Conservation (phyloP, 2,329 filamentous ascomycete genomes). For the Amauroascus verrucosus region DNA sequence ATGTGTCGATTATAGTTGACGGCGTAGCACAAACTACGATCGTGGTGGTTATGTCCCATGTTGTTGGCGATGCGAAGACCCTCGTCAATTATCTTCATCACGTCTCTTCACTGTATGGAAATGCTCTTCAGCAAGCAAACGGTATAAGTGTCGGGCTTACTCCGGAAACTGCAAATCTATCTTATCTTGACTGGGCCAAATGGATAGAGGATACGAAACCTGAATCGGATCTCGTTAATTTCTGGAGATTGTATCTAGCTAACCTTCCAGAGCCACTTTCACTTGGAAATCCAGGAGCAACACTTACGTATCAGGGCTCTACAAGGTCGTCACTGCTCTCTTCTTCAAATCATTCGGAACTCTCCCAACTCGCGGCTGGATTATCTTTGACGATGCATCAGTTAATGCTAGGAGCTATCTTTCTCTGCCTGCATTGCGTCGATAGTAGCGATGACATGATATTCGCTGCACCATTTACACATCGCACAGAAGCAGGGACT, state of each 20-base stretch:
- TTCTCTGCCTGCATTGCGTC: not conserved
- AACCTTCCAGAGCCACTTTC: not conserved
- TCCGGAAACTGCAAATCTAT: no score
- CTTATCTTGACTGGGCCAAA: no score
- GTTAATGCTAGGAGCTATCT: not conserved
- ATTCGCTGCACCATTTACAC: slow-evolving; percentile 1
- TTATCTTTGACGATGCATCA: slow-evolving; percentile 2
- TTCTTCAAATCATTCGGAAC: not conserved
- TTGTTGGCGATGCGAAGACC: slow-evolving; percentile 2
- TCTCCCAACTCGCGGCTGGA: not conserved
- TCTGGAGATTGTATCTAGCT: slow-evolving; percentile 18
- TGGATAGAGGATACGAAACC: no score
- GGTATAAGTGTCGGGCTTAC: no score
- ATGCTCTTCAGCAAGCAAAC: not conserved
- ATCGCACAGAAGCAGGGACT: slow-evolving; percentile 1
- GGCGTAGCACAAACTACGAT: not conserved
- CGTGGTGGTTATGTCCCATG: slow-evolving; percentile 4
- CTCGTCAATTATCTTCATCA: not conserved
- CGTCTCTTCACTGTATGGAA: not conserved
- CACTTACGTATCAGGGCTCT: not conserved
- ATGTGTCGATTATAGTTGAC: not conserved
- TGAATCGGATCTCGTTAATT: not conserved
- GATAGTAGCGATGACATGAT: not conserved
- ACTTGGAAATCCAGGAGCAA: slow-evolving; percentile 4
- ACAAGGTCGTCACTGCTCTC: not conserved